Evolutionary conservation across 2,329 filamentous ascomycete species (phyloP), one percentile per base, ranked within the genome.

Genomic region (Colletotrichum noveboracense): DNA sequence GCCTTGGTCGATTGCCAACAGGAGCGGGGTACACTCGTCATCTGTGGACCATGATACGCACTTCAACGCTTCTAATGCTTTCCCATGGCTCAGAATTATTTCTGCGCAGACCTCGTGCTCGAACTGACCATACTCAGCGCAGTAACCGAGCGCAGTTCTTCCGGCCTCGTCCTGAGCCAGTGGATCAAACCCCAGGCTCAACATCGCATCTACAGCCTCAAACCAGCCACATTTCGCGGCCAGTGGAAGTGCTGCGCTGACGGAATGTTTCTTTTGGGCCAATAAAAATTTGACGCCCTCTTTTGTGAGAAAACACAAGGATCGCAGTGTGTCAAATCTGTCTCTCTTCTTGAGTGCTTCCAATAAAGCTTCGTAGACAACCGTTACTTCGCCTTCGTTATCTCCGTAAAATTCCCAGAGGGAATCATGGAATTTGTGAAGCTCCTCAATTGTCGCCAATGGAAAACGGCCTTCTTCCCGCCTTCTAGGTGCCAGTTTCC

Each of bases 191-290:
- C 36, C 36, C 9, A 43, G 9, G 16, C 36, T 18, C 8, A 43
- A 43, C 16, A n/a, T 2, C 4, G 36, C 16, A 5, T 43, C 36
- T 2, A 43, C 36, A 18, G 16, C 36, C 8, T 43, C 36, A 8
- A 43, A 43, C 16, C 36, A 43, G 0, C 36, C 36, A 1, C 18
- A 7, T 18, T 18, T 43, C 5, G 36, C 16, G 16, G 36, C 16
- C 0, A 18, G 36, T 43, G 36, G 16, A 7, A 43, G 16, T 9
- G 16, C 36, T 5, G 36, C 36, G 7, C 36, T 9, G 7, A 4
- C 16, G 9, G 8, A 43, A 1, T 18, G 36, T 0, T 3, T 9
- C 5, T 43, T 16, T 43, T 43, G 1, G 7, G 7, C 36, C 1
- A 16, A 9, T 18, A 5, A 18, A 8, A 7, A 18, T 5, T 43